Evolutionary conservation across 1,284 basidiomycete genomes (phyloP), one percentile per base, ranked within the genome.

Genomic region (Inonotus obliquus): DNA sequence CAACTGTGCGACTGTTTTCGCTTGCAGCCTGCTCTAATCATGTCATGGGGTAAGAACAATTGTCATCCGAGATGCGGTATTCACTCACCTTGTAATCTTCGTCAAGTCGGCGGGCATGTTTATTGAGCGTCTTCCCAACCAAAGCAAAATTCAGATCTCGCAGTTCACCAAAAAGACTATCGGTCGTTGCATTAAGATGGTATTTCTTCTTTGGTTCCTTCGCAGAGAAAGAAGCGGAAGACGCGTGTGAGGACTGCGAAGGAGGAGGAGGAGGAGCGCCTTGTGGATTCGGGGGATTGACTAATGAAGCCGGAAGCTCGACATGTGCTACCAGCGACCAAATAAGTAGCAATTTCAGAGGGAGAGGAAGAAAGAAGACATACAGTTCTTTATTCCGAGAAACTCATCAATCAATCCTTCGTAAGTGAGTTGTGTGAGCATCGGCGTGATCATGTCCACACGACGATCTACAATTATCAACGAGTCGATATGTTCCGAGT

Each of bases 361-460:
- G 2, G 25, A 51, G 53, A 9, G 25, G 27, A 19, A 63, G 62
- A 57, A 35, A 39, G 57, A 58, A 23, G 56, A 44, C 87, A 59
- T 66, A 92, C 95, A 90, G 68, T 97, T 94, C 73, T 84, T 89
- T 65, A 99, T 89, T 1, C 93, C 93, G 51, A 98, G 79, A 47
- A 94, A 78, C 72, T 99, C 97, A 69, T 99, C 96, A n/a, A 98
- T 81, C 48, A 99, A 86, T 17, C 97, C 97, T 72, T 98, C 90
- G 69, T 98, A 99, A 0, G 97, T 99, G 59, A 99, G 78, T 70
- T 99, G 96, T 1, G 96, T 99, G 52, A 96, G 86, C 59, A 99
- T 80, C 1, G 96, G 95, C 0, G 96, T 98, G 58, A 97, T 87
- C 87, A 98, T 91, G 72, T 99, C 97, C n/a, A 92, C 87, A 48